These are phyloP conservation scores for Geotrichum siamense DNA, from an alignment of 1,139 yeast species.

Conservation along the genomic window DNA sequence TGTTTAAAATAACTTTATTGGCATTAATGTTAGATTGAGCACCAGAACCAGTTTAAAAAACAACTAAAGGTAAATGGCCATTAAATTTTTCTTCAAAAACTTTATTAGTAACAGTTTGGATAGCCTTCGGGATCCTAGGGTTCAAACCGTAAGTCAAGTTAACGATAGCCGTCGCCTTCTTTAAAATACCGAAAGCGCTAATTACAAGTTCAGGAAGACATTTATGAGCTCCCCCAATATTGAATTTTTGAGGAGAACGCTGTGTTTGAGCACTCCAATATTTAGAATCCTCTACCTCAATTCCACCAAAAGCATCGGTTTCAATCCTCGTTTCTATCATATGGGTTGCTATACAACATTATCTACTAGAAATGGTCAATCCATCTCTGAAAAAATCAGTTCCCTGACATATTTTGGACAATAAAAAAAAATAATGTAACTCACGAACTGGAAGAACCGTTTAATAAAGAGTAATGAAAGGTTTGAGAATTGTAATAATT, in stretches of 20 bases:
- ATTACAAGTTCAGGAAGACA: constrained; percentile 87
- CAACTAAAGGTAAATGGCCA: constrained; percentile 95
- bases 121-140: constrained; percentile 77
- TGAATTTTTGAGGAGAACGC: constrained; percentile 77
- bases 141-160: constrained; percentile 82
- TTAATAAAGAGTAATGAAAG: no score
- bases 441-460: no score
- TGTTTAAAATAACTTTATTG: constrained; percentile 94
- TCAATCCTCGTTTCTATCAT: constrained; percentile 69
- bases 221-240: constrained; percentile 89
- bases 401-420: no score
- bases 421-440: no score
- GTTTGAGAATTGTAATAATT: no score
- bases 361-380: no score
- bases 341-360: no score
- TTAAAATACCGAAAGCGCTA: constrained; percentile 85
- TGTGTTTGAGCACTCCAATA: constrained; percentile 99
- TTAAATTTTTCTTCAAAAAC: constrained; percentile 85
- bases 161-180: constrained; percentile 91
- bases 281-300: constrained; percentile 74
- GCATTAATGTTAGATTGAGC: constrained; percentile 99
- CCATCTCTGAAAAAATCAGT: no score
- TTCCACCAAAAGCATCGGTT: constrained; percentile 94
- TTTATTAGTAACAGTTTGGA: constrained; percentile 91
- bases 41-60: constrained; percentile 98